A percentile compares a stretch with the other conserved stretches of the same genome.
phyloP scores from a whole-genome alignment of 177 flowering plant genomes.

The Vitis hybrid region DNA sequence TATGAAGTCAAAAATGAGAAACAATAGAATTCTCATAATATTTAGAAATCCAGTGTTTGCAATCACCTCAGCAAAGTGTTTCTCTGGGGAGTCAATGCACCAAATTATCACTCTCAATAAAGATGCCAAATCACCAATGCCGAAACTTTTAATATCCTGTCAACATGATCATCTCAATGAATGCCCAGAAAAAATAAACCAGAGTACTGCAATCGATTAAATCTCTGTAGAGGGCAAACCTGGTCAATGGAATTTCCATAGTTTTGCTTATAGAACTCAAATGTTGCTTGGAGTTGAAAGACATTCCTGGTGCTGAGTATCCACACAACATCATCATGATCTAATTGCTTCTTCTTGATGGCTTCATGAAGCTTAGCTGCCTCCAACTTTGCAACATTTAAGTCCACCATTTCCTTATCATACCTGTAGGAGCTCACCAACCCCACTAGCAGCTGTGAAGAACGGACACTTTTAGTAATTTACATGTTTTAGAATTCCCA shows the following conservation, averaged over 20 bases:
- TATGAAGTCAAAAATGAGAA: background rate
- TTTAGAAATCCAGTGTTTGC: background rate
- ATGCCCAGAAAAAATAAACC: background rate
- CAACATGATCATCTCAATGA: slow-evolving; percentile 1
- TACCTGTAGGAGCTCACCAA: slow-evolving; percentile 77
- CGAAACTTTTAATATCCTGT: slow-evolving; percentile 55
- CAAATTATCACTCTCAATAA: slow-evolving; percentile 40
- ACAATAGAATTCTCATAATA: too few relatives aligned
- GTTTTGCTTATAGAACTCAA: slow-evolving; percentile 47
- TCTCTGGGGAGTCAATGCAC: slow-evolving; percentile 73
- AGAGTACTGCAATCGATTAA: background rate
- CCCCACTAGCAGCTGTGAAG: slow-evolving; percentile 57
- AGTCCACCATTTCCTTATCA: slow-evolving; percentile 57
- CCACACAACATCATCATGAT: slow-evolving; percentile 48
- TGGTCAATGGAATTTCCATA: slow-evolving; percentile 52
- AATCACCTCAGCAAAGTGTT: slow-evolving; percentile 76
- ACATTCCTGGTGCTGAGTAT: slow-evolving; percentile 65
- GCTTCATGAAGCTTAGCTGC: slow-evolving; percentile 53
- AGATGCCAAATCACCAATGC: slow-evolving; percentile 43
- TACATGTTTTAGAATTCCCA: too few relatives aligned
- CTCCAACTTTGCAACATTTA: slow-evolving; percentile 44
- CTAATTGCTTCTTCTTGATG: slow-evolving; percentile 47
- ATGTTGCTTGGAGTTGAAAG: slow-evolving; percentile 69
- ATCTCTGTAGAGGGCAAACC: slow-evolving; percentile 31
- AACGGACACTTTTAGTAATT: too few relatives aligned